phyloP scores from a whole-genome alignment of 2,329 filamentous ascomycete species.

The Pseudogymnoascus sp. region DNA sequence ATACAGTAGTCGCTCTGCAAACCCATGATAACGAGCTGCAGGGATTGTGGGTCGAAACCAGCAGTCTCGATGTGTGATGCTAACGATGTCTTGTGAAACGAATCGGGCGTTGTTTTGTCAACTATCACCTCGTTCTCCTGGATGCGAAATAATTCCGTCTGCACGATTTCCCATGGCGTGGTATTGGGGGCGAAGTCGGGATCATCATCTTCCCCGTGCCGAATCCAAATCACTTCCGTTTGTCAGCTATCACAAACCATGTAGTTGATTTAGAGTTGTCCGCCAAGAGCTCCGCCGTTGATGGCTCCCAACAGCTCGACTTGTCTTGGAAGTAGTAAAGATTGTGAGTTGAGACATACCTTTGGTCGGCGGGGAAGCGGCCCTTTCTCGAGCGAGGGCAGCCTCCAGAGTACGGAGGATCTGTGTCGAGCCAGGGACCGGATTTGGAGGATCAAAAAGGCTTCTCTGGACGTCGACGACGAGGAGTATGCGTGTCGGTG shows the following conservation, averaged over 20 bases:
- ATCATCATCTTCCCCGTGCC: neutral
- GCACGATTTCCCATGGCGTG: neutral
- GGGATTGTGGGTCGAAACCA: neutral
- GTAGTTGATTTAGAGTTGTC: neutral
- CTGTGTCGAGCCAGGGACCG: neutral
- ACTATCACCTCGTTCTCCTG: neutral
- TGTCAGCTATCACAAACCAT: neutral
- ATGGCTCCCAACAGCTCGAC: neutral
- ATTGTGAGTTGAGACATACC: neutral
- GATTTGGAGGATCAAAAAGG: neutral
- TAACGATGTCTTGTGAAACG: neutral
- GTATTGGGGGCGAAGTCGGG: neutral
- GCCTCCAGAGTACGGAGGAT: neutral
- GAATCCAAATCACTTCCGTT: conserved; percentile 2
- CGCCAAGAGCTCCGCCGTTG: neutral
- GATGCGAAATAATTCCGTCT: neutral
- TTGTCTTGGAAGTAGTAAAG: neutral
- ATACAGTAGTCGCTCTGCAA: neutral
- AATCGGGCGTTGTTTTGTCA: neutral
- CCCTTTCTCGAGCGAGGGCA: neutral
- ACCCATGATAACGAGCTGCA: neutral
- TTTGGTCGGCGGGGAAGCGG: neutral
- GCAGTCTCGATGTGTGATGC: neutral
- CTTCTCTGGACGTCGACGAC: neutral
- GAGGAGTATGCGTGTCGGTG: neutral